These are phyloP conservation scores for Leccinum aurantiacum DNA, from an alignment of 768 basidiomycete genomes.

Conservation along the genomic window DNA sequence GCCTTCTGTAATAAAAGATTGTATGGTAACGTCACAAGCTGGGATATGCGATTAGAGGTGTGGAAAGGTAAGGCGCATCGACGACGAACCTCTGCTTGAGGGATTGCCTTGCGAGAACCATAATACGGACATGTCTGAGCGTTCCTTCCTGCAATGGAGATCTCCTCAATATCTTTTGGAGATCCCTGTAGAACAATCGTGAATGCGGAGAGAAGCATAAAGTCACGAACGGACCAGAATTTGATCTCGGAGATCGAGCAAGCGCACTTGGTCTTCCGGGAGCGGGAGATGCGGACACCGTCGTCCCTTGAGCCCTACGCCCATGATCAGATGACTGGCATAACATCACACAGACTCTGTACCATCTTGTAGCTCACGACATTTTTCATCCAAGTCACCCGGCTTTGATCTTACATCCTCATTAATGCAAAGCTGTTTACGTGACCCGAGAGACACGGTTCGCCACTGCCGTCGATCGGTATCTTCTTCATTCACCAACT, in stretches of 20 bases:
- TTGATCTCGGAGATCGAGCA: conserved; percentile 86
- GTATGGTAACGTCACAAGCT: conserved; percentile 94
- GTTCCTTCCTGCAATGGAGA: conserved; percentile 69
- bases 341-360: neutral
- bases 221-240: conserved; percentile 54
- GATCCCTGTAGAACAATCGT: conserved; percentile 54
- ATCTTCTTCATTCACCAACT: conserved; percentile 2
- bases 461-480: conserved; percentile 41
- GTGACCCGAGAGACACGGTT: conserved; percentile 83
- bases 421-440: conserved; percentile 92
- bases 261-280: conserved; percentile 60
- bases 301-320: conserved; percentile 58
- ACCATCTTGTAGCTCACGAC: conserved; percentile 80
- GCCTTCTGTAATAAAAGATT: conserved; percentile 83
- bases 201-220: neutral
- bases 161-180: conserved; percentile 93
- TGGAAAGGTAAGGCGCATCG: neutral
- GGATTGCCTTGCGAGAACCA: conserved; percentile 82
- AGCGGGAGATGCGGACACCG: conserved; percentile 79
- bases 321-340: conserved; percentile 3
- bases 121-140: conserved; percentile 89
- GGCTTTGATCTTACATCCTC: conserved; percentile 63
- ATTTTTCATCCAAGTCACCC: conserved; percentile 83
- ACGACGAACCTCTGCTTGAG: conserved; percentile 76
- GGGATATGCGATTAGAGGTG: neutral